These are phyloP conservation scores for Ustilago esculenta DNA, from an alignment of 1,284 basidiomycete genomes.

Conservation along the genomic window DNA sequence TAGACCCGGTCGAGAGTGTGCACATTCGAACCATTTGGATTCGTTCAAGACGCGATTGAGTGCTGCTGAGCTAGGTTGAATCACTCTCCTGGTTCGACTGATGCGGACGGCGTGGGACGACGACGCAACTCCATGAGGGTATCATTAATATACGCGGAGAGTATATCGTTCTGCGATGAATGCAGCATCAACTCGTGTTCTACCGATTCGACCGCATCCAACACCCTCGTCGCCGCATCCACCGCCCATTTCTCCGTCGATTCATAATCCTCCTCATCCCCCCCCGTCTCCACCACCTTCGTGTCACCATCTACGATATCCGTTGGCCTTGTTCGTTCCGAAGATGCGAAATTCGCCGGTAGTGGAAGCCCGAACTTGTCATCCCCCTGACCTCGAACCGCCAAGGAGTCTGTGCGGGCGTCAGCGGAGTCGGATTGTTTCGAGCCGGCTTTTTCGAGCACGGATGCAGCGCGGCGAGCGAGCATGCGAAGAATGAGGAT, in stretches of 20 bases:
- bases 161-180: constrained; percentile 60
- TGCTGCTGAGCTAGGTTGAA: no score
- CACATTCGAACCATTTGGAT: no score
- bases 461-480: constrained; percentile 46
- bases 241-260: constrained; percentile 44
- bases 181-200: constrained; percentile 56
- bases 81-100: no score
- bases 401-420: constrained; percentile 26
- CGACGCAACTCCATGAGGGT: constrained; percentile 54
- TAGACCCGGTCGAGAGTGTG: no score
- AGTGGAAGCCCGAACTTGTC: constrained; percentile 61
- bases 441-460: constrained; percentile 52
- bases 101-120: no score
- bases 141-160: constrained; percentile 60
- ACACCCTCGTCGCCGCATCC: constrained; percentile 45
- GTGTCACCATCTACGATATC: constrained; percentile 2
- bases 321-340: constrained; percentile 14
- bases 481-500: constrained; percentile 60
- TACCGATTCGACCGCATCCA: constrained; percentile 54
- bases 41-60: no score
- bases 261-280: constrained; percentile 22
- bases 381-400: constrained; percentile 42
- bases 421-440: constrained; percentile 9
- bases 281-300: constrained; percentile 2
- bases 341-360: constrained; percentile 40